Percentiles rank a stretch among this genome's conserved stretches.
phyloP scores from a whole-genome alignment of 2,329 filamentous ascomycete species.

The Tolypocladium endophyticum region DNA sequence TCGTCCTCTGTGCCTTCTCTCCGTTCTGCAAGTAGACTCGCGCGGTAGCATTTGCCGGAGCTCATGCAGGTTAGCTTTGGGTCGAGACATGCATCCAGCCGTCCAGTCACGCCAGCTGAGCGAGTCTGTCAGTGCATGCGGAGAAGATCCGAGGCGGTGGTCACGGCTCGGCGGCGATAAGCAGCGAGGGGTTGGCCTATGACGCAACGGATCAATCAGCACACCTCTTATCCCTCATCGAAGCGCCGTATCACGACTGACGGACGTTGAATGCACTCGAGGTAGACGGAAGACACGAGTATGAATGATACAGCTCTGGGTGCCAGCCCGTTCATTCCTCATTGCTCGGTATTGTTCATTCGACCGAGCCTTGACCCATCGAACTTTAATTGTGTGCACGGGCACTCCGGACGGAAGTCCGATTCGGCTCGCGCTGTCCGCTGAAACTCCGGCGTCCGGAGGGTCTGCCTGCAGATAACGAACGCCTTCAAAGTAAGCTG shows the following conservation, averaged over 20 bases:
- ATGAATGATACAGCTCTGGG: neutral
- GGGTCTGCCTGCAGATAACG: neutral
- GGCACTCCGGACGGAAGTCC: too few relatives aligned
- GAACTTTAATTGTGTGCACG: neutral
- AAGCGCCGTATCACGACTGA: neutral
- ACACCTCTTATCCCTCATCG: neutral
- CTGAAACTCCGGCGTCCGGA: neutral
- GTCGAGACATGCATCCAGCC: neutral
- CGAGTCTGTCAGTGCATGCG: neutral
- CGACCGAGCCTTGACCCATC: neutral
- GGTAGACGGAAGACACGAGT: neutral
- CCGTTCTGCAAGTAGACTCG: neutral
- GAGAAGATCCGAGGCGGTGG: neutral
- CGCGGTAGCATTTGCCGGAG: neutral
- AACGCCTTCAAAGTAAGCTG: too few relatives aligned
- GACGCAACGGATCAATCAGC: neutral
- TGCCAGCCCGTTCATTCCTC: neutral
- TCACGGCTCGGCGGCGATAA: neutral
- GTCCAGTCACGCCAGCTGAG: neutral
- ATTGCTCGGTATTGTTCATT: neutral
- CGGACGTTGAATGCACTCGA: neutral
- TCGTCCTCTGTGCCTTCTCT: neutral
- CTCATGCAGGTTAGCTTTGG: neutral
- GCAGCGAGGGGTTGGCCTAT: neutral
- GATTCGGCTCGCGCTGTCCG: neutral